Percentiles rank a stretch among this genome's conserved stretches.
Evolutionary conservation across 176 grass and related monocot species (phyloP).

Genomic region (Raddia distichophylla): DNA sequence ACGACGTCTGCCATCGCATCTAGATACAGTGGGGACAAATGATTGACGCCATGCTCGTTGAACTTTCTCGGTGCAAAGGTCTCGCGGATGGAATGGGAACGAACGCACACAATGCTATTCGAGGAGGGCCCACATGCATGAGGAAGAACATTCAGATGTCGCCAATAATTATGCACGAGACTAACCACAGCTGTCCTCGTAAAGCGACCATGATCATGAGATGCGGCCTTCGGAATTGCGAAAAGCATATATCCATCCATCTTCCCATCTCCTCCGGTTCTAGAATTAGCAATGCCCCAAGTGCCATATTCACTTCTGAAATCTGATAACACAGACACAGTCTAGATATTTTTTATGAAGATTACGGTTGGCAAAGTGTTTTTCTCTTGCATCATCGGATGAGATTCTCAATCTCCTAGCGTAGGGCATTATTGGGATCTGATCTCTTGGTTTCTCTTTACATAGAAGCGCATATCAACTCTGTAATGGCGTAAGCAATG

Average conservation of each 20-base stretch:
- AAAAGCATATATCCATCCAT: background rate
- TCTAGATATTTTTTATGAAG: background rate
- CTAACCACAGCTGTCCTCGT: background rate
- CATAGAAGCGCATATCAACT: background rate
- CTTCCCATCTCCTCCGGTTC: background rate
- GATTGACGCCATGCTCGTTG: background rate
- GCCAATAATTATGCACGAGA: background rate
- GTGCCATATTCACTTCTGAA: slow-evolving; percentile 10
- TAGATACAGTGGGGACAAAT: background rate
- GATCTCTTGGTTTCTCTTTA: background rate
- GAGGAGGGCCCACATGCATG: background rate
- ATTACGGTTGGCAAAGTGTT: background rate
- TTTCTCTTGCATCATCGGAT: background rate
- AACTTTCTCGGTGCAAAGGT: background rate
- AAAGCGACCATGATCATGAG: background rate
- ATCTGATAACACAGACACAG: background rate
- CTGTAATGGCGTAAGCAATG: background rate
- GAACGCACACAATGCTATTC: background rate
- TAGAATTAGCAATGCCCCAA: background rate
- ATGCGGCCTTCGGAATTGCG: background rate
- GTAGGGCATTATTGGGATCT: background rate
- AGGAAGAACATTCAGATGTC: background rate
- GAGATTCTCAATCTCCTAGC: background rate
- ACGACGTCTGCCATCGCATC: background rate
- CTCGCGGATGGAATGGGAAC: background rate